Conservation (phyloP, 345 rosid species). For the Eucalyptus camaldulensis region DNA sequence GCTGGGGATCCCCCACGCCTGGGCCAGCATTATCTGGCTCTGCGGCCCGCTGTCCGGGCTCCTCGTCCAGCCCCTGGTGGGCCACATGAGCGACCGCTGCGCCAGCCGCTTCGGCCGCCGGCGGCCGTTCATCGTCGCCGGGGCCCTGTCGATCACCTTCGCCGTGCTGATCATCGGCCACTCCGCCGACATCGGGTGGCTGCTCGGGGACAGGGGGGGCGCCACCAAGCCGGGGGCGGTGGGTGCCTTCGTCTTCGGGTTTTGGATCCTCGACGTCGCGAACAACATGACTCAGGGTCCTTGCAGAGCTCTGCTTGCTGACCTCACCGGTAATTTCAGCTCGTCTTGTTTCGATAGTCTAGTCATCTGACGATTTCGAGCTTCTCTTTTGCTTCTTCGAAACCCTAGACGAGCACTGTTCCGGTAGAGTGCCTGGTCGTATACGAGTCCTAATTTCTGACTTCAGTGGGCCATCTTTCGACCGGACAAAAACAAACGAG, state of each 20-base stretch:
- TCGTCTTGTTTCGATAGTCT: neutral
- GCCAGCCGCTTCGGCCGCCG: conserved; percentile 86
- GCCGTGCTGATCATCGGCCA: conserved; percentile 64
- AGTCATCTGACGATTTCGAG: neutral
- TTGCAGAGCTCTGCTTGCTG: conserved; percentile 91
- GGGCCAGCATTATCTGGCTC: conserved; percentile 97
- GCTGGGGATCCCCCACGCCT: conserved; percentile 92
- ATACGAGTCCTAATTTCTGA: neutral
- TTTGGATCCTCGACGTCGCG: conserved; percentile 90
- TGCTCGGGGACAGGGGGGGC: conserved; percentile 57
- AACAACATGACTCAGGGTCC: conserved; percentile 96
- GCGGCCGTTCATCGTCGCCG: conserved; percentile 63
- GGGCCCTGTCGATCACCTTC: conserved; percentile 40
- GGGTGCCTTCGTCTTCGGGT: conserved; percentile 66
- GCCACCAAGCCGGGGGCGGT: conserved; percentile 60
- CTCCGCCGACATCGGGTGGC: conserved; percentile 92
- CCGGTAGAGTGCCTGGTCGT: neutral
- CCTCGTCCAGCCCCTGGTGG: conserved; percentile 83
- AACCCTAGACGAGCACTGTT: neutral
- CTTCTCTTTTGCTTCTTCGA: neutral
- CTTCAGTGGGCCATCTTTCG: neutral
- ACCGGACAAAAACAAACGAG: neutral
- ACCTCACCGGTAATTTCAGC: conserved; percentile 65
- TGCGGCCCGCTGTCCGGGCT: conserved; percentile 97
- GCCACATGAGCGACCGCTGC: conserved; percentile 86